Evolutionary conservation across 768 basidiomycete genomes (phyloP).

Genomic region (Myochromella boudieri): DNA sequence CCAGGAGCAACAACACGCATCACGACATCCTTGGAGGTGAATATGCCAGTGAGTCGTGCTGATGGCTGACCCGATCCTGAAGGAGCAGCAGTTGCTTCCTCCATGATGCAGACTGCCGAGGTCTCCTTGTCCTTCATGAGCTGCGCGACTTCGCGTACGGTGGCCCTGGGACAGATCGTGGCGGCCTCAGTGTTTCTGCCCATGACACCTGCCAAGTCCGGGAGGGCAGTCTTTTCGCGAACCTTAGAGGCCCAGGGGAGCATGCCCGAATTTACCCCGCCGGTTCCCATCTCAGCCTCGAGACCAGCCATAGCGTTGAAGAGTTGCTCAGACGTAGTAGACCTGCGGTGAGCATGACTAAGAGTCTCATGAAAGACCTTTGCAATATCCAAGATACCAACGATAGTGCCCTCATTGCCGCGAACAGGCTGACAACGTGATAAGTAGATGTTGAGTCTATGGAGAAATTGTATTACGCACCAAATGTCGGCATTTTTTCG

Average conservation of each 20-base stretch:
- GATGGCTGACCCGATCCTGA: not conserved
- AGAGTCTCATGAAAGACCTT: conserved; percentile 7
- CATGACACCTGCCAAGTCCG: not conserved
- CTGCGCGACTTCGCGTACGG: conserved; percentile 2
- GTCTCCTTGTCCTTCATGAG: conserved; percentile 4
- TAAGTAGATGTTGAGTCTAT: not conserved
- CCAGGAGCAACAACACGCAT: not conserved
- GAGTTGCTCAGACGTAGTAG: not conserved
- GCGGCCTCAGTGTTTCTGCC: not conserved
- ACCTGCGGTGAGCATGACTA: not conserved
- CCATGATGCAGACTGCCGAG: conserved; percentile 7
- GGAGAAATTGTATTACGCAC: not conserved
- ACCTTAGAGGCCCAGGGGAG: conserved; percentile 3
- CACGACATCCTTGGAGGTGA: conserved; percentile 4
- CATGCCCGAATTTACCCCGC: not conserved
- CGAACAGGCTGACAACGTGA: not conserved
- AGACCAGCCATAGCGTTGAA: conserved; percentile 3
- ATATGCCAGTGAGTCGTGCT: not conserved
- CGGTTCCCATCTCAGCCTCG: not conserved
- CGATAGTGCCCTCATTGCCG: not conserved
- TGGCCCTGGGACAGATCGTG: not conserved
- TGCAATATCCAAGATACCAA: not conserved
- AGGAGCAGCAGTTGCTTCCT: not conserved
- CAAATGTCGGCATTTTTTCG: conserved; percentile 6
- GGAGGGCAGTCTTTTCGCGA: conserved; percentile 4